Evolutionary conservation across 164 flowering plant genomes (phyloP).

Genomic region (Chimonanthus praecox): DNA sequence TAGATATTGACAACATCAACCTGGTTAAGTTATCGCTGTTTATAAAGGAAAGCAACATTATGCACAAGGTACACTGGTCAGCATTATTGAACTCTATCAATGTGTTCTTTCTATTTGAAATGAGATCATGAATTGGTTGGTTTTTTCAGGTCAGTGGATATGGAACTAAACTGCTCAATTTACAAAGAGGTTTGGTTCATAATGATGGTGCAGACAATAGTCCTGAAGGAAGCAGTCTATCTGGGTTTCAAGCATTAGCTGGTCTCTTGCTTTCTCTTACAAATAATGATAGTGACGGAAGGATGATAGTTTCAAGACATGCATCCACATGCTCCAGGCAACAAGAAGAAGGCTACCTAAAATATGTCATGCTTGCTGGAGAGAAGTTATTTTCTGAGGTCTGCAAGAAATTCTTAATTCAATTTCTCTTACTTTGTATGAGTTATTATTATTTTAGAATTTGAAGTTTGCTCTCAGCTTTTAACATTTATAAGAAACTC

Average conservation of each 20-base stretch:
- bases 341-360: slow-evolving; percentile 53
- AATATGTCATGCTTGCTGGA: slow-evolving; percentile 95
- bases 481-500: not conserved
- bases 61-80: slow-evolving; percentile 64
- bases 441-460: not conserved
- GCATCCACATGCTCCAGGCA: slow-evolving; percentile 25
- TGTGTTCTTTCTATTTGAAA: not conserved
- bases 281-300: slow-evolving; percentile 81
- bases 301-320: slow-evolving; percentile 64
- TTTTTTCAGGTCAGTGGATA: slow-evolving; percentile 73
- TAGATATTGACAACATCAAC: slow-evolving; percentile 90
- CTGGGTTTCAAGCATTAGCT: slow-evolving; percentile 67
- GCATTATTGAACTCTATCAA: not conserved
- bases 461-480: not conserved
- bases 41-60: slow-evolving; percentile 83
- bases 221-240: slow-evolving; percentile 51
- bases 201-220: slow-evolving; percentile 21
- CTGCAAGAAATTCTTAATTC: slow-evolving; percentile 4
- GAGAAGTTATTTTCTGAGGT: slow-evolving; percentile 94
- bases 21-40: slow-evolving; percentile 64
- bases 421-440: not conserved
- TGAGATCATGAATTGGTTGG: not conserved
- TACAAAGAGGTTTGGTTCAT: slow-evolving; percentile 21
- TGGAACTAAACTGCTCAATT: slow-evolving; percentile 47
- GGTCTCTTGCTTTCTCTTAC: slow-evolving; percentile 63